A percentile compares a stretch with the other conserved stretches of the same genome.
Conservation (phyloP, 2,329 filamentous ascomycete species). For the Colletotrichum sp. region DNA sequence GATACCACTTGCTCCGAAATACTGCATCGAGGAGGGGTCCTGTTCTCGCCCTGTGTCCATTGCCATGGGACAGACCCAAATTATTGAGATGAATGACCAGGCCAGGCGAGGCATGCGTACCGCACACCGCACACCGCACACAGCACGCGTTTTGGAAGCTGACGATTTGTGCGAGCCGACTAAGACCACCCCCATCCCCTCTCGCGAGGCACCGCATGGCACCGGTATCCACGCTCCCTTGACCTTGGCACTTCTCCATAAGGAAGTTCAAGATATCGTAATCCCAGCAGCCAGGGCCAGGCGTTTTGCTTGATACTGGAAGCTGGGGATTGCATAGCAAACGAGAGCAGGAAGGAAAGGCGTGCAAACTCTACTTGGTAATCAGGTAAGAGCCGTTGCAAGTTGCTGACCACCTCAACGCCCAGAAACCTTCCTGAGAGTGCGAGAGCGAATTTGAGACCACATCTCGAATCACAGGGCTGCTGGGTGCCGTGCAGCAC, state of each 20-base stretch:
- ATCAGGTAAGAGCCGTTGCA: background rate
- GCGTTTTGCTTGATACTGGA: background rate
- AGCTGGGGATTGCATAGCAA: background rate
- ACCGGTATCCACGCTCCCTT: background rate
- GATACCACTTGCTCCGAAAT: background rate
- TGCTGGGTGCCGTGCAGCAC: background rate
- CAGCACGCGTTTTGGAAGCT: background rate
- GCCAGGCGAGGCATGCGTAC: background rate
- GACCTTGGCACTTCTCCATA: background rate
- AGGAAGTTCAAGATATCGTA: background rate
- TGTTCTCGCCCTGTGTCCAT: background rate
- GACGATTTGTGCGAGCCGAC: background rate
- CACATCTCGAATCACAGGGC: background rate
- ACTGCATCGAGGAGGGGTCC: background rate
- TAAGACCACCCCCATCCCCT: background rate
- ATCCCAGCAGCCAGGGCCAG: background rate
- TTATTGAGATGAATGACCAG: slow-evolving; percentile 3
- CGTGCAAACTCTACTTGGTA: background rate
- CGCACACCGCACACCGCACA: background rate
- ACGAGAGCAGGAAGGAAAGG: background rate
- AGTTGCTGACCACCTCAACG: background rate
- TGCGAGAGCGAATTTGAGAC: background rate
- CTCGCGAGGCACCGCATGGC: background rate
- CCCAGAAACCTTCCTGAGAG: background rate
- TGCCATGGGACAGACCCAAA: background rate